phyloP scores from a whole-genome alignment of 2,329 filamentous ascomycete genomes.

The Ophiostoma perfectum region DNA sequence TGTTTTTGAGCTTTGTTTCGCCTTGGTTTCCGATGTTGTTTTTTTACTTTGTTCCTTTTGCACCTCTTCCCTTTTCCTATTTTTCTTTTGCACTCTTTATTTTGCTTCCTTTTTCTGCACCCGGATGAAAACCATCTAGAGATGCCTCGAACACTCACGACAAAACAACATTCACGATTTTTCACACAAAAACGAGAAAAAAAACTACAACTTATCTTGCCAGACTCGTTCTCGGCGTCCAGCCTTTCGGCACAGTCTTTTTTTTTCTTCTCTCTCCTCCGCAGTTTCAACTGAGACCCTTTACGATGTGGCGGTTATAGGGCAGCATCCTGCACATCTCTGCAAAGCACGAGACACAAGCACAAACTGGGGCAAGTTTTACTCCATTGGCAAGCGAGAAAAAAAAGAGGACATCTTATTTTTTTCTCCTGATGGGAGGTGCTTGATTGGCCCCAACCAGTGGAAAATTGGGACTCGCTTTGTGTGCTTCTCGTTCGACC shows the following conservation, averaged over 20 bases:
- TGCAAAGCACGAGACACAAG: background rate
- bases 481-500: background rate
- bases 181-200: constrained; percentile 15
- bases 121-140: too few species aligned
- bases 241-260: constrained; percentile 4
- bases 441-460: background rate
- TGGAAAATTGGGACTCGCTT: background rate
- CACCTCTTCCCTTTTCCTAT: background rate
- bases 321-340: background rate
- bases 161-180: constrained; percentile 21
- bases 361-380: background rate
- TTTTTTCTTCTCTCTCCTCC: background rate
- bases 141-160: constrained; percentile 12
- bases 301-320: constrained; percentile 3
- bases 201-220: constrained; percentile 16
- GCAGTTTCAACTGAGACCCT: background rate
- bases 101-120: constrained; percentile 2
- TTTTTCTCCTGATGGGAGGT: background rate
- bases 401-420: background rate
- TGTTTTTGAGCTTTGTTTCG: constrained; percentile 7
- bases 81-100: constrained; percentile 14
- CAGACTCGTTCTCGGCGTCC: constrained; percentile 6
- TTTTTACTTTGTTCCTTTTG: background rate
- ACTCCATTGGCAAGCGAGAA: background rate
- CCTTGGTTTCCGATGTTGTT: background rate